Conservation (phyloP, 169 alveolate species). For the Ichthyophthirius multifiliis region DNA sequence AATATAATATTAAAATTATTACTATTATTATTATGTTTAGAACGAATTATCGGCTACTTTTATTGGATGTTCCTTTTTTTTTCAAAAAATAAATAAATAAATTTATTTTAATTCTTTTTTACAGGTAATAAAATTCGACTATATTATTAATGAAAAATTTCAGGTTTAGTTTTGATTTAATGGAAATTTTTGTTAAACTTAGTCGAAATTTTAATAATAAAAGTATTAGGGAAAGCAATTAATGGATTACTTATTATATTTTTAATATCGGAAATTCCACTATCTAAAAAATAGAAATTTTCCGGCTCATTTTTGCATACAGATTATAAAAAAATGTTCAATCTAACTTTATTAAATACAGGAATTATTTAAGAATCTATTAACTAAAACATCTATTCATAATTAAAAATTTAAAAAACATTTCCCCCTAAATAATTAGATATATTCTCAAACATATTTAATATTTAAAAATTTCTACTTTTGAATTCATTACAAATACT, state of each 20-base stretch:
- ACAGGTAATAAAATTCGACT: constrained; percentile 9
- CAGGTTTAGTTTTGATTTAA: background rate
- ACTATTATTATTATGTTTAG: background rate
- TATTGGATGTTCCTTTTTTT: background rate
- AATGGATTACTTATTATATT: background rate
- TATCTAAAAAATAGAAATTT: background rate
- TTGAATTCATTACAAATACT: background rate
- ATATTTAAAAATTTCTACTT: background rate
- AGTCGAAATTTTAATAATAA: background rate
- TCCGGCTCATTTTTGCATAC: background rate
- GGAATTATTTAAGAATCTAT: background rate
- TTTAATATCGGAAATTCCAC: background rate
- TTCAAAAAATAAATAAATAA: too few species aligned
- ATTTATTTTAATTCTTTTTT: background rate
- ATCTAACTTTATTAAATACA: background rate
- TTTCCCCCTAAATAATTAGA: background rate
- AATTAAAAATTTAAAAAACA: background rate
- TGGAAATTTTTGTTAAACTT: background rate
- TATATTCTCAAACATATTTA: background rate
- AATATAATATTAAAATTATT: background rate
- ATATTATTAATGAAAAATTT: background rate
- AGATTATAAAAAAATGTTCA: background rate
- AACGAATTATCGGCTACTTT: too few species aligned
- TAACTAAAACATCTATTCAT: background rate
- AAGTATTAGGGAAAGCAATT: background rate